phyloP scores from a whole-genome alignment of 768 basidiomycete genomes.

The Boletus sp. region DNA sequence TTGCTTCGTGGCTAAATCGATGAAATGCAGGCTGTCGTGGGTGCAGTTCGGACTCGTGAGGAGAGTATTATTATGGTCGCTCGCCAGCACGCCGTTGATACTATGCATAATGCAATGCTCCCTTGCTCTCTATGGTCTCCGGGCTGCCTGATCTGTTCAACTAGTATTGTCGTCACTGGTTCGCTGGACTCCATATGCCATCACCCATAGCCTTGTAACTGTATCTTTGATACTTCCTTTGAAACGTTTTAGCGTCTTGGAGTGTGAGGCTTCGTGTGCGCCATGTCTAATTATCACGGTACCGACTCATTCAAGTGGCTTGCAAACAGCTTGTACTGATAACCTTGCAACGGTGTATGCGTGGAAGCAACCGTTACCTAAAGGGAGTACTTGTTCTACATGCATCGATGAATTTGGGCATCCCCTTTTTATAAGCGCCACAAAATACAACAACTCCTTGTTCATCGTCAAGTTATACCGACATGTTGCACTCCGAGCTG shows the following conservation, averaged over 20 bases:
- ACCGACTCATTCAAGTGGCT: neutral
- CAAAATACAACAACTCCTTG: conserved; percentile 27
- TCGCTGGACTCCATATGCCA: neutral
- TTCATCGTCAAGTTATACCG: conserved; percentile 4
- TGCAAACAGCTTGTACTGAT: neutral
- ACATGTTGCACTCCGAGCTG: conserved; percentile 1
- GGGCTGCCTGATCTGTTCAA: neutral
- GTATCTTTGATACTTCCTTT: neutral
- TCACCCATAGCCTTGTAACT: neutral
- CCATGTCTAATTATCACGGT: neutral
- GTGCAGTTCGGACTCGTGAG: conserved; percentile 83
- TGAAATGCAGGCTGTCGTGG: conserved; percentile 72
- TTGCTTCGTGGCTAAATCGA: conserved; percentile 11
- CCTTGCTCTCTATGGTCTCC: neutral
- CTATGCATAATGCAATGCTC: neutral
- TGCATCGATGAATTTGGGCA: neutral
- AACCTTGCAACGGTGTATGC: neutral
- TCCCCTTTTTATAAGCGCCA: neutral
- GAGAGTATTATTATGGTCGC: neutral
- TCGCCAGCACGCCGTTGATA: neutral
- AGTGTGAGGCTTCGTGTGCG: conserved; percentile 1
- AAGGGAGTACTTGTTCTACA: conserved; percentile 4
- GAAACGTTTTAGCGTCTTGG: neutral
- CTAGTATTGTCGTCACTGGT: neutral
- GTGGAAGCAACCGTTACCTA: neutral